These are phyloP conservation scores for Annona squamosa DNA, from an alignment of 164 flowering plant species.

Conservation along the genomic window DNA sequence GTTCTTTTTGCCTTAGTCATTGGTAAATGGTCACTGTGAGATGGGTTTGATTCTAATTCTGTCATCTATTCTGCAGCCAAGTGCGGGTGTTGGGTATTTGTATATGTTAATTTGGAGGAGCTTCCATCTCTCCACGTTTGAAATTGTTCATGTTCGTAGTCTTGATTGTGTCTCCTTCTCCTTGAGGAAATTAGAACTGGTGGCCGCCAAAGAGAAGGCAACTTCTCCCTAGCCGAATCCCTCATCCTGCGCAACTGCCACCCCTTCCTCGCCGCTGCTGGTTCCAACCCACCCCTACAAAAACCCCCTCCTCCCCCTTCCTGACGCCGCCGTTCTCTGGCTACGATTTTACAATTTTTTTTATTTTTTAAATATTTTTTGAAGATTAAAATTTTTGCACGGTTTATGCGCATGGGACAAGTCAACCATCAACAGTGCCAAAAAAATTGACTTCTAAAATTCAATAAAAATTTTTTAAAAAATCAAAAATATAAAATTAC, in stretches of 20 bases:
- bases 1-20: constrained; percentile 2
- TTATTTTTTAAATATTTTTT: too few species aligned
- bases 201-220: constrained; percentile 4
- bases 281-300: too few species aligned
- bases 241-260: not conserved
- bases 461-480: too few species aligned
- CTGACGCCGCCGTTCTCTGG: too few species aligned
- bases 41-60: constrained; percentile 1
- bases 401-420: too few species aligned
- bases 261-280: too few species aligned
- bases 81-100: not conserved
- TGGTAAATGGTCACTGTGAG: constrained; percentile 1
- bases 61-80: constrained; percentile 2
- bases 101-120: constrained; percentile 6
- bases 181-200: constrained; percentile 2
- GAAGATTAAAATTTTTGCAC: too few species aligned
- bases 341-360: too few species aligned
- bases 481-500: too few species aligned
- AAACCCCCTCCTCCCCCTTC: too few species aligned
- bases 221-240: not conserved
- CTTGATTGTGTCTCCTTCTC: constrained; percentile 8
- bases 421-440: too few species aligned
- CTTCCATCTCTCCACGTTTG: not conserved
- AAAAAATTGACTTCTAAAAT: too few species aligned
- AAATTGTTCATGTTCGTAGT: not conserved